phyloP scores from a whole-genome alignment of 2,329 filamentous ascomycete genomes.

The Fusarium verticillioides region DNA sequence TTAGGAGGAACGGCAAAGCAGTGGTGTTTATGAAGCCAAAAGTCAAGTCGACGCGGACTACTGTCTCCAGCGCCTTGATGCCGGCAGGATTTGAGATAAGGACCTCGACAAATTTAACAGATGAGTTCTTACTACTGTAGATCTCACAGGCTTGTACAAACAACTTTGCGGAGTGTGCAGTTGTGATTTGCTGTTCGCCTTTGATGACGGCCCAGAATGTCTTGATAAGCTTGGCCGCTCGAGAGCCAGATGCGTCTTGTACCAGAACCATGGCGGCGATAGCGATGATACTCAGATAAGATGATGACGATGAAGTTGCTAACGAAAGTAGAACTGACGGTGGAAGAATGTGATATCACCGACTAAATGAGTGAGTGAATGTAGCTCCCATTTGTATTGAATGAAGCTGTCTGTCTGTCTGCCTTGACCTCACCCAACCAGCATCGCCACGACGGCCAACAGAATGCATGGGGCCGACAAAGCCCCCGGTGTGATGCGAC shows the following conservation, averaged over 20 bases:
- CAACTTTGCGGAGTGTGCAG: constrained; percentile 36
- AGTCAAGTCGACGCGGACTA: constrained; percentile 42
- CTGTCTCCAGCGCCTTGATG: constrained; percentile 37
- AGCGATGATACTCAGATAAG: not conserved
- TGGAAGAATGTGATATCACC: not conserved
- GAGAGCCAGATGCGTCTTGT: constrained; percentile 4
- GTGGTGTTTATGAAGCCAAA: constrained; percentile 45
- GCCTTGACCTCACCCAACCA: constrained; percentile 13
- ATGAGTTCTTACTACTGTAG: constrained; percentile 17
- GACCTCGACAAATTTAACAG: constrained; percentile 44
- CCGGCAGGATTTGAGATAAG: constrained; percentile 39
- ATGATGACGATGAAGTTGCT: too few species aligned
- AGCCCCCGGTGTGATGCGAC: not conserved
- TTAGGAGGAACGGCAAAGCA: constrained; percentile 22
- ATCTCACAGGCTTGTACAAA: constrained; percentile 43
- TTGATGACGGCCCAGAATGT: constrained; percentile 33
- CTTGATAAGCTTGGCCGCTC: constrained; percentile 23
- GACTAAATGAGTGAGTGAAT: not conserved
- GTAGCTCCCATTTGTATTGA: constrained; percentile 20
- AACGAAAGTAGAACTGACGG: not conserved
- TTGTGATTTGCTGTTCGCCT: constrained; percentile 28
- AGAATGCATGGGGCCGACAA: constrained; percentile 8
- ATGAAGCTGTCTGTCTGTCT: constrained; percentile 1
- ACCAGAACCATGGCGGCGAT: constrained; percentile 13
- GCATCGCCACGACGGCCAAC: constrained; percentile 10